Evolutionary conservation across 106 monocot species (phyloP), one percentile per base, ranked within the genome.

Genomic region (Vanilla planifolia): DNA sequence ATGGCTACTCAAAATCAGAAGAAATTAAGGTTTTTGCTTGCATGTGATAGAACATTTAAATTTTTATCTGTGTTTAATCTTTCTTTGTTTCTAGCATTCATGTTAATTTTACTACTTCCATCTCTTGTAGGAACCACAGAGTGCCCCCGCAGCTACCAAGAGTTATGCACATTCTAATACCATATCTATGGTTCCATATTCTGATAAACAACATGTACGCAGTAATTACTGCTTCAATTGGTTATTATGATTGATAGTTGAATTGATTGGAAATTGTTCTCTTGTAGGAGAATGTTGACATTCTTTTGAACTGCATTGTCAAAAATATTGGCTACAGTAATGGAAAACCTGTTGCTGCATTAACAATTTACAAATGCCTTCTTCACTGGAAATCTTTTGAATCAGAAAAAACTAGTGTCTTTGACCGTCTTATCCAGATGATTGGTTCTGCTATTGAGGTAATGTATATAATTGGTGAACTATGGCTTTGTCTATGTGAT

Each of bases 171-270:
- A 66, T 41, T 68, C 71, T 39, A 82, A 79, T 73, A 61, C 74
- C 35, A 92, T 75, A 59, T 50, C 72, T 71, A 72, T 67, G 62
- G 75, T 62, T 58, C 79, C 88, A 23, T 81, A 74, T 51, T 60
- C 76, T 72, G 88, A 93, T 32, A 84, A 88, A 61, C 88, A 93
- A 35, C 72, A 88, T 67, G 88, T 93, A 93, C 56, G 79, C 68
- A 9, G 3, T 39, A 48, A 9, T n/a, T n/a, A 11, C 14, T 48
- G 14, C 42, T 15, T 27, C 27, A 43, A 51, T 30, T 37, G 21
- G n/a, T n/a, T n/a, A n/a, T n/a, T n/a, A n/a, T n/a, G n/a, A n/a
- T n/a, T n/a, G n/a, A n/a, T n/a, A n/a, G n/a, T n/a, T n/a, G n/a
- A n/a, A n/a, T 30, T n/a, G 32, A 48, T 11, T 36, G 37, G 26